Base-by-base conservation (phyloP, 1,139 yeast species). In the Suhomyces coccinellae region DNA sequence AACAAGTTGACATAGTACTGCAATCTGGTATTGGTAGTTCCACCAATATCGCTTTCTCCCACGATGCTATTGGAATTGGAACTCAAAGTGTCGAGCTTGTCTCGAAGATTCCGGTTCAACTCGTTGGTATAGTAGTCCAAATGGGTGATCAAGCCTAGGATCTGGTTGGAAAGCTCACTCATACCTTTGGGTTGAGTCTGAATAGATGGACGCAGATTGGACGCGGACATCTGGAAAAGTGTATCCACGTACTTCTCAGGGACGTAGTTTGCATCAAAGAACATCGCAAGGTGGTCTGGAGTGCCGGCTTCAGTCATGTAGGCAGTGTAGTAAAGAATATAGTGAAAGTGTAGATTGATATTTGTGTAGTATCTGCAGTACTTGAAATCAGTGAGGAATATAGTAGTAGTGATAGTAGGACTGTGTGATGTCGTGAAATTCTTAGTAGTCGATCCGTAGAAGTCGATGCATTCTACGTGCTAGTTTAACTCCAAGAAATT, bases 1-100 rank as follows among this genome's bases (percentile, higher is more conserved):
- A 85, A 63, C 2, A 83, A 76, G 42, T 81, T 83, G 33, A 82
- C 65, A 56, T 83, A 83, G 58, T 84, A 84, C 53, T 83, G 85
- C 41, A 85, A 62, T 50, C 87, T 69, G 9, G 85, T 78, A 24
- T 54, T 54, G 41, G 55, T 51, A 16, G 28, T 27, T 11, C 27
- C 26, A 10, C 34, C 37, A 4, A 22, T 15, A 7, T 41, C 45
- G 45, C 49, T 47, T 31, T 16, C 50, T 26, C 50, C 53, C 16
- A 45, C 36, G 24, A 44, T 30, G 26, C 36, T 27, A 15, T 40
- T 45, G 22, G 53, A 46, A 41, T 53, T 55, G 34, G 55, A 66
- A 40, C 75, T 73, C 37, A 83, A 56, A 33, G 64, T 65, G 40
- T 67, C 70, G 47, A 83, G 67, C 41, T 75, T 73, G 12, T 67